Conservation (phyloP, 129 eudicot genomes). For the Pittosporum tobira region DNA sequence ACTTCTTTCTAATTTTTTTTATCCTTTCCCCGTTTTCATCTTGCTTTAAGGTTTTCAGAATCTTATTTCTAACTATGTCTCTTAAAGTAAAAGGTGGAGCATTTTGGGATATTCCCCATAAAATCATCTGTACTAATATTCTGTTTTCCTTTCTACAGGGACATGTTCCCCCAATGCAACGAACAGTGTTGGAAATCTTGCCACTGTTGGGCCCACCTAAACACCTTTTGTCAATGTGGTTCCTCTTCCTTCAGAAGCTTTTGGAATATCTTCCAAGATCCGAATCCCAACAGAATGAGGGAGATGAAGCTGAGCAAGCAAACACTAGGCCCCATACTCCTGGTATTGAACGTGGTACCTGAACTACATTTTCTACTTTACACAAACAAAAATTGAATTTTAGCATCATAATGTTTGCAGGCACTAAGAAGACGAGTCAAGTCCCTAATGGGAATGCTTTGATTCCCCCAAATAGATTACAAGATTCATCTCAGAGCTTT, state of each 20-base stretch:
- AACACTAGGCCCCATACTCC: conserved; percentile 17
- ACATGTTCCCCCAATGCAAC: conserved; percentile 79
- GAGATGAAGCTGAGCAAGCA: conserved; percentile 23
- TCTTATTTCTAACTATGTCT: not conserved
- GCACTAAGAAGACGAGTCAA: conserved; percentile 16
- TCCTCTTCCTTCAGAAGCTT: conserved; percentile 46
- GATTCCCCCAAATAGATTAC: conserved; percentile 21
- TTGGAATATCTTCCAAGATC: conserved; percentile 73
- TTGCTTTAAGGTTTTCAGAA: not conserved
- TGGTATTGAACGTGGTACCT: conserved; percentile 26
- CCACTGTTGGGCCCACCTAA: conserved; percentile 66
- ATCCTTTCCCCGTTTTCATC: not conserved
- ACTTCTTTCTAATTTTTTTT: conserved; percentile 6
- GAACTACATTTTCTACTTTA: not conserved
- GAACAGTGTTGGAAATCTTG: conserved; percentile 65
- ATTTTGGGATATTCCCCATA: not conserved
- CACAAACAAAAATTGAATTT: conserved; percentile 7
- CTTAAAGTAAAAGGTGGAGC: not conserved
- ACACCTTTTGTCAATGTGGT: conserved; percentile 80
- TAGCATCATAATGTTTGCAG: conserved; percentile 25
- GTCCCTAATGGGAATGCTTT: conserved; percentile 31
- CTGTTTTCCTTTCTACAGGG: conserved; percentile 45
- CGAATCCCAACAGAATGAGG: conserved; percentile 34
- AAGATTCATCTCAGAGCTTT: conserved; percentile 28
- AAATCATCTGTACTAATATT: not conserved